Base-by-base conservation (phyloP, 2,329 filamentous ascomycete genomes). In the Aspergillus ruber region DNA sequence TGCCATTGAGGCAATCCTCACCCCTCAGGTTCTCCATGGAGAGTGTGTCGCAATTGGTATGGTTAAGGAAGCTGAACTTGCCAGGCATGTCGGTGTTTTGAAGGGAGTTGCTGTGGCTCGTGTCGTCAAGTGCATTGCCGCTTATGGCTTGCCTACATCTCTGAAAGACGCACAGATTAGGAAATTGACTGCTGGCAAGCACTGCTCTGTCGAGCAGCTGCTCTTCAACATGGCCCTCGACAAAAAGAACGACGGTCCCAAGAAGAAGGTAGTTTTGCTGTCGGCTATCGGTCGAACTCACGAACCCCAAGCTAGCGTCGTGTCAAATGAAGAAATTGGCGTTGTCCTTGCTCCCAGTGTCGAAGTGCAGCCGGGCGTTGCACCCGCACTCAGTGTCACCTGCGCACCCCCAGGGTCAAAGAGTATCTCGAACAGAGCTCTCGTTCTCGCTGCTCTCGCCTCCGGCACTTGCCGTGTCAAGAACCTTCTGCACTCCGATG, bases 31-130 rank as follows among this genome's bases (percentile, higher is more conserved):
- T 33, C 81, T 98, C 6, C 93, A 98, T 62, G 93, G 93, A 51
- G 93, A 98, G 66, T 90, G 88, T 53, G 91, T 98, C 9, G 89
- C 93, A 18, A 95, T 98, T 57, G 93, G 93, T 21, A 98, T 98
- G 93, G 88, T 97, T 50, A 95, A 94, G 67, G 93, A 98, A 70
- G 93, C 91, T 9, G 93, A 97, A 67, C 75, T 98, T 47, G 88
- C 93, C 20, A 85, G 93, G 48, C 88, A 90, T 67, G 77, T 98
- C 1, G 93, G 93, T 36, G 79, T 95, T 15, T 74, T 98, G 25
- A 84, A 85, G 44, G 88, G 88, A 5, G 87, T 86, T 47, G 93
- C 91, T 27, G 90, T 98, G 10, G 88, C 93, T 8, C 84, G 93
- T 48, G 75, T 98, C 44, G 82, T 85, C 47, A 97, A 97, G 69